Evolutionary conservation across 129 eudicot genomes (phyloP).

Genomic region (Silybum marianum): DNA sequence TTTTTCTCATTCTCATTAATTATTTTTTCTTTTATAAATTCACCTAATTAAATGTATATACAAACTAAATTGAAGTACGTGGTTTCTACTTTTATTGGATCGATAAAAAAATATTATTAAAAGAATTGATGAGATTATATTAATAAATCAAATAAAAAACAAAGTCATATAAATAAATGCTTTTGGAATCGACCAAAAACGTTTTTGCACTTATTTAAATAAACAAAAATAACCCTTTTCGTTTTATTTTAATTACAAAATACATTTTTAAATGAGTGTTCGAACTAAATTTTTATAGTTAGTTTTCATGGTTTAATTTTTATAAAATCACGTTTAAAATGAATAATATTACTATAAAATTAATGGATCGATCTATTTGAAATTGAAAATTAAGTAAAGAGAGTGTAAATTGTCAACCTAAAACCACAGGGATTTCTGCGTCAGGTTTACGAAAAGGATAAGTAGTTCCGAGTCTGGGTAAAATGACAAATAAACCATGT

Average conservation of each 20-base stretch:
- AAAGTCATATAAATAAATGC: not conserved
- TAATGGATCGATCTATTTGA: not conserved
- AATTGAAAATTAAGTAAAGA: not conserved
- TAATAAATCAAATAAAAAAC: not conserved
- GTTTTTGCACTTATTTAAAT: slow-evolving; percentile 17
- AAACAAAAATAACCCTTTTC: not conserved
- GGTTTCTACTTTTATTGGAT: not conserved
- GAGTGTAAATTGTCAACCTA: slow-evolving; percentile 39
- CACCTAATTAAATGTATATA: too few species aligned
- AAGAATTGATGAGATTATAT: not conserved
- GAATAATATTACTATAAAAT: not conserved
- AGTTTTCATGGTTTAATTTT: not conserved
- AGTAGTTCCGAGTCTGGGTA: slow-evolving; percentile 40
- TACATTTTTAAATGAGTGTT: not conserved
- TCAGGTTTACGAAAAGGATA: slow-evolving; percentile 61
- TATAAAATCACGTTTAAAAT: not conserved
- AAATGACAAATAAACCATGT: slow-evolving; percentile 47
- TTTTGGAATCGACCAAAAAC: slow-evolving; percentile 4
- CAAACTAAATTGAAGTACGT: not conserved
- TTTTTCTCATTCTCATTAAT: not conserved
- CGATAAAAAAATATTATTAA: not conserved
- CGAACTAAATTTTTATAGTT: not conserved
- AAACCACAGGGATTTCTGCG: slow-evolving; percentile 45
- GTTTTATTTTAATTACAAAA: too few species aligned
- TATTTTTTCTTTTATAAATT: not conserved